phyloP scores from a whole-genome alignment of 768 basidiomycete genomes.

The Gyrodon lividus region DNA sequence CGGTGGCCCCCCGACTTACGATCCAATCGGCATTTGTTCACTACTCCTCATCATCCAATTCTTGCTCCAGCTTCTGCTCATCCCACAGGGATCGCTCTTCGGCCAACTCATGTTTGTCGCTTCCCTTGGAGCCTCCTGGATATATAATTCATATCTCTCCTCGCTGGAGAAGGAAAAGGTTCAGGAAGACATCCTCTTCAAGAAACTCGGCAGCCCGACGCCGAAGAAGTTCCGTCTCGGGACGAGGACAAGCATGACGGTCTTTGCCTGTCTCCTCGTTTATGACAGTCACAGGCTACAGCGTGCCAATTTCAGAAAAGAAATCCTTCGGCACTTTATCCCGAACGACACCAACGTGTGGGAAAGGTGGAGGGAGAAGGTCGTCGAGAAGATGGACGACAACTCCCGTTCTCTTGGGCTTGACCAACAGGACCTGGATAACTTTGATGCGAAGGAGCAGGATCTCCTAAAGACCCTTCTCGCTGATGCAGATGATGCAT shows the following conservation, averaged over 20 bases:
- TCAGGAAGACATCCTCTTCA: conserved; percentile 22
- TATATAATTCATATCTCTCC: conserved; percentile 29
- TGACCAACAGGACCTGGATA: neutral
- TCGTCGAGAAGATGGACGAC: conserved; percentile 9
- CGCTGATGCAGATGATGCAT: conserved; percentile 16
- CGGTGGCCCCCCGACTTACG: neutral
- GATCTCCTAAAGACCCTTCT: conserved; percentile 19
- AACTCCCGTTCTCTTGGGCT: conserved; percentile 2
- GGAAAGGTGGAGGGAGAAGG: conserved; percentile 21
- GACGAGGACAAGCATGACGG: conserved; percentile 18
- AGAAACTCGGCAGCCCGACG: conserved; percentile 9
- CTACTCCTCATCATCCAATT: conserved; percentile 30
- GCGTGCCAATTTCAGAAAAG: conserved; percentile 8
- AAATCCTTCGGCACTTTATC: conserved; percentile 9
- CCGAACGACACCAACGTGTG: conserved; percentile 24
- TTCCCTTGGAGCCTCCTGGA: conserved; percentile 34
- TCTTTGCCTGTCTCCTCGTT: conserved; percentile 14
- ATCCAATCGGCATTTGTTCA: neutral
- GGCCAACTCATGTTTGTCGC: conserved; percentile 36
- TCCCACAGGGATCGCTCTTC: conserved; percentile 32
- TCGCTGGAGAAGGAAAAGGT: conserved; percentile 29
- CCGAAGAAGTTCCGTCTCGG: conserved; percentile 11
- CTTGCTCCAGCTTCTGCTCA: conserved; percentile 31
- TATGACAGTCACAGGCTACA: conserved; percentile 1
- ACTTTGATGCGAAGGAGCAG: neutral